A percentile compares a stretch with the other conserved stretches of the same genome.
phyloP scores from a whole-genome alignment of 1,139 yeast species.

The Entelexis sorbosivorans region DNA sequence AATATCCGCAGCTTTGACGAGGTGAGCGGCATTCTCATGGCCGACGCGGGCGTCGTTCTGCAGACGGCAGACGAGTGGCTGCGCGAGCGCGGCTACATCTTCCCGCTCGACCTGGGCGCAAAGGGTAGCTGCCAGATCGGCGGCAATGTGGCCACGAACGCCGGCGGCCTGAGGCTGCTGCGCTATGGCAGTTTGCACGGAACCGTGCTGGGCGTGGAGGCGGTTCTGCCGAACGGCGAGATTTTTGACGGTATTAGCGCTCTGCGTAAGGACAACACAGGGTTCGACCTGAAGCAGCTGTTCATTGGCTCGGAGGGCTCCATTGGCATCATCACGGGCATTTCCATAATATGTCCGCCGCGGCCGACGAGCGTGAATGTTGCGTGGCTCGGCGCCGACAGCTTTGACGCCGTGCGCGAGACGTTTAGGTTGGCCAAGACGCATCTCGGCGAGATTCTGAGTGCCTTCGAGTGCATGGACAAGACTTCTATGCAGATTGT shows the following conservation, averaged over 20 bases:
- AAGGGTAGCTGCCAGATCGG: slow-evolving; percentile 96
- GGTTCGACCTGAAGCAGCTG: slow-evolving; percentile 54
- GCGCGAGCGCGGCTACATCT: slow-evolving; percentile 72
- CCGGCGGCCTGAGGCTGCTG: slow-evolving; percentile 83
- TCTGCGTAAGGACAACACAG: slow-evolving; percentile 68
- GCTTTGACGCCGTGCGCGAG: slow-evolving; percentile 44
- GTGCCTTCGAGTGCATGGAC: slow-evolving; percentile 54
- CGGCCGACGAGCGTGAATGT: slow-evolving; percentile 48
- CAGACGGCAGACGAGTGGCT: slow-evolving; percentile 75
- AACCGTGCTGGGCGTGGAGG: slow-evolving; percentile 80
- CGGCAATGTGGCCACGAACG: slow-evolving; percentile 91
- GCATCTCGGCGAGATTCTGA: slow-evolving; percentile 51
- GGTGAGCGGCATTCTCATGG: slow-evolving; percentile 73
- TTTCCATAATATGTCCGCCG: slow-evolving; percentile 50
- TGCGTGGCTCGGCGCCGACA: slow-evolving; percentile 47
- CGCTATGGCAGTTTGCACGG: slow-evolving; percentile 94
- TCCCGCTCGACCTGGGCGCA: slow-evolving; percentile 93
- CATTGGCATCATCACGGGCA: slow-evolving; percentile 59
- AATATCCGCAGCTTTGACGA: slow-evolving; percentile 70
- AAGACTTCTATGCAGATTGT: slow-evolving; percentile 35
- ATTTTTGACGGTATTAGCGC: slow-evolving; percentile 69
- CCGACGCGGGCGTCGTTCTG: slow-evolving; percentile 83
- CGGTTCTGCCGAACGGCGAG: slow-evolving; percentile 81
- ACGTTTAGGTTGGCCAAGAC: slow-evolving; percentile 33
- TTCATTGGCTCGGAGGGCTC: slow-evolving; percentile 68